Base-by-base conservation (phyloP, 2,329 filamentous ascomycete genomes). In the Dothiorella sarmentorum region DNA sequence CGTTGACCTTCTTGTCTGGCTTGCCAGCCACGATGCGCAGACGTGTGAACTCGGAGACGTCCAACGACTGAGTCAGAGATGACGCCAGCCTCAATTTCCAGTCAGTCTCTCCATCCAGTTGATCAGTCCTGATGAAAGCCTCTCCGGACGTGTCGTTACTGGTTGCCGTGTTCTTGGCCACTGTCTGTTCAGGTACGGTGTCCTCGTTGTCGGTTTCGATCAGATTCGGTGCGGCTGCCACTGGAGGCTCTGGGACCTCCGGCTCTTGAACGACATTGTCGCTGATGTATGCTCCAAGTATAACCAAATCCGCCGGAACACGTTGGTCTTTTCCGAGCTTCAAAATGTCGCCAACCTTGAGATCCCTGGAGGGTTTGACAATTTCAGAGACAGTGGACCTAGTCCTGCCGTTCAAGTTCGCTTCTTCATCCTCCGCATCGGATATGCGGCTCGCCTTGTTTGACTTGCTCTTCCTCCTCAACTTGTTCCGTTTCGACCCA, bases 21-120 rank as follows among this genome's bases (percentile, higher is more conserved):
- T 95, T 92, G 49, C 92, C 91, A 31, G 91, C 94, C 3, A 87
- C 89, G 49, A 99, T 84, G 42, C 78, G 79, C 10, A 88, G 71
- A 33, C 82, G 77, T 2, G 77, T 76, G 56, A 96, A 86, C 64
- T 96, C 90, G 44, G 84, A 83, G 1, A 86, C 76, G 0, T 85
- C 75, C 18, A 99, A 77, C n/a, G 79, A 82, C 69, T 99, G 94
- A 0, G 92, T 93, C 24, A 97, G 75, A 0, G 90, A 85, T 11
- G 91, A 94, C 1, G 94, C 91, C 33, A 97, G 75, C 27, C 95
- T 87, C 59, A 99, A 78, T 75, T 99, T 99, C 95, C 94, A 99
- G 69, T 99, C 94, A 0, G 94, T 99, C 76, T 99, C 94, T 65
- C 94, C 94, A 68, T 99, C 94, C 9, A 99, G 81, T 70, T 99